Evolutionary conservation across 371 early-diverging fungal genomes (phyloP).

Genomic region (Encephalitozoon hellem): DNA sequence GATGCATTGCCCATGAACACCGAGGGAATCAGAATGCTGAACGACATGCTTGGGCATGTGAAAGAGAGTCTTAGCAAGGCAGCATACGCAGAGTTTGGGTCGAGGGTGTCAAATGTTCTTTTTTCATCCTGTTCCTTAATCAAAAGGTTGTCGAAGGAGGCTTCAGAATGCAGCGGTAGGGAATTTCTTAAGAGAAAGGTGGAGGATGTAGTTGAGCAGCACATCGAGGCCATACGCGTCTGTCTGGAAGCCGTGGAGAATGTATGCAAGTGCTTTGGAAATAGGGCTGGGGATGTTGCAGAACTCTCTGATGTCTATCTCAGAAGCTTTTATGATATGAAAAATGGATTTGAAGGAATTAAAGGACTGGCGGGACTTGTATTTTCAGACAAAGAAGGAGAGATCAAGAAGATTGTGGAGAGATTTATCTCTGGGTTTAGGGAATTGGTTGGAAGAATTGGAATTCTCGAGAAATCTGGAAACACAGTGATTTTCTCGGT

Average conservation of each 20-base stretch:
- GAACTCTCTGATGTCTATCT: not conserved
- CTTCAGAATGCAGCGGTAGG: not conserved
- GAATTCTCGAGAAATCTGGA: not conserved
- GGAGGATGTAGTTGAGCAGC: not conserved
- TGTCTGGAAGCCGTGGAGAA: not conserved
- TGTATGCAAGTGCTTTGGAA: not conserved
- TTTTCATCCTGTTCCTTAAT: not conserved
- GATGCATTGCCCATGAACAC: not conserved
- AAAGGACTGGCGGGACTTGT: not conserved
- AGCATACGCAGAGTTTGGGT: not conserved
- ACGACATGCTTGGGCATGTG: not conserved
- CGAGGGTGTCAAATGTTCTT: not conserved
- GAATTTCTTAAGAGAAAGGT: not conserved
- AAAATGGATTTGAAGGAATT: not conserved
- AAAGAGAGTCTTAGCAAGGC: not conserved
- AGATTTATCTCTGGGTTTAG: not conserved
- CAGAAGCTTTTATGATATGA: not conserved
- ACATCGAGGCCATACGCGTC: not conserved
- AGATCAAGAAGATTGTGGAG: not conserved
- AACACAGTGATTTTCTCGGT: not conserved
- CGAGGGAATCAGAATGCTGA: constrained; percentile 10
- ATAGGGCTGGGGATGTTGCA: not conserved
- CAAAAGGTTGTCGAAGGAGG: not conserved
- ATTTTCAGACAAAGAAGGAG: not conserved
- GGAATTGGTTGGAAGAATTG: not conserved